Base-by-base conservation (phyloP, 2,329 filamentous ascomycete genomes). In the Biscogniauxia marginata region DNA sequence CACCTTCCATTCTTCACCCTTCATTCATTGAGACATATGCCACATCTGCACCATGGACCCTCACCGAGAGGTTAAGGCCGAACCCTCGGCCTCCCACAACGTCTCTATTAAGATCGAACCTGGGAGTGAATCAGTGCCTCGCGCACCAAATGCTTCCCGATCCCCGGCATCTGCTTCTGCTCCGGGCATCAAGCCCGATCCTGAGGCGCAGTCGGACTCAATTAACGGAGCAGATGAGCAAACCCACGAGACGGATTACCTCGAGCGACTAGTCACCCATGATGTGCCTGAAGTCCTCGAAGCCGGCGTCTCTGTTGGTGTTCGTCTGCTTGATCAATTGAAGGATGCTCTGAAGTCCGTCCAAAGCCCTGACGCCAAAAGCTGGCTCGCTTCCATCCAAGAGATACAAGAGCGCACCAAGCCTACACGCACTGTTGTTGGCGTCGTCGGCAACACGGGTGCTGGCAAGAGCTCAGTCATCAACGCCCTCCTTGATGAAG, bases 401-500 rank as follows among this genome's bases (percentile, higher is more conserved):
- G 71, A 72, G 2, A 65, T 82, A 0, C 67, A 72, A 23, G 67
- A 73, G 2, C 73, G 75, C 50, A 71, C 74, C 3, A 64, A 65
- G 4, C 70, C 69, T 19, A 65, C 63, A 1, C 71, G 67, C 22
- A 77, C 76, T 1, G 74, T 86, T 0, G 74, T 87, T 18, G 84
- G 84, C 5, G 79, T 88, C 1, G 78, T 85, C 2, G 85, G 84
- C 0, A 83, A 79, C 53, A 87, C 85, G 0, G 84, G 84, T 0
- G 79, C 81, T 1, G 85, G 85, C 0, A 88, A 88, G 64, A 83
- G 78, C 19, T 84, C 80, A 1, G 73, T 87, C 0, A 85, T 88
- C 67, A 88, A 87, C 63, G 84, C 84, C 0, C 65, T 88, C 30
- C 73, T 87, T 0, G 83, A 86, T 24, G 82, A 87, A 62, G 82